Evolutionary conservation across 2,329 filamentous ascomycete genomes (phyloP).

Genomic region (Hypoxylon sp.): DNA sequence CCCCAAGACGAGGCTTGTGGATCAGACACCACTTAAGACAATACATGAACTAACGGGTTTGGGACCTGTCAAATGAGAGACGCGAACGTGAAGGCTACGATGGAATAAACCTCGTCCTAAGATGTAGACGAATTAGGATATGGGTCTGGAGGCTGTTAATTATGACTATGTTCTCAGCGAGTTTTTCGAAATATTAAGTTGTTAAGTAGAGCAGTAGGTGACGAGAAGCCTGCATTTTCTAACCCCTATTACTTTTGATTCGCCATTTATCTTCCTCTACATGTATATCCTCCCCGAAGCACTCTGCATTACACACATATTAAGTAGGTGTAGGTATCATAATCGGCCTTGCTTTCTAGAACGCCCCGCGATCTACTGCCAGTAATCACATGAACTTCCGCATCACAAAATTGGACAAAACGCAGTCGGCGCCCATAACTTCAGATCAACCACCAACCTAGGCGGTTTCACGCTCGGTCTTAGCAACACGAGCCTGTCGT

Average conservation of each 20-base stretch:
- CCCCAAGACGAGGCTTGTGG: not conserved
- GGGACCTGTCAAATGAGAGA: not conserved
- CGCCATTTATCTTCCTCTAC: slow-evolving; percentile 10
- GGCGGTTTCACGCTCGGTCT: slow-evolving; percentile 61
- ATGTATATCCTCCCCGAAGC: slow-evolving; percentile 6
- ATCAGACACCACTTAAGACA: not conserved
- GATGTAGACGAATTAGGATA: not conserved
- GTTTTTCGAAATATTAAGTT: not conserved
- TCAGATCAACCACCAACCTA: slow-evolving; percentile 36
- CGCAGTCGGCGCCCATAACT: not conserved
- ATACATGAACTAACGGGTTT: not conserved
- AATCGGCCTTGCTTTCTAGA: slow-evolving; percentile 8
- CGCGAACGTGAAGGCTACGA: not conserved
- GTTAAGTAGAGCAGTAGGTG: not conserved
- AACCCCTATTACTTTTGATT: slow-evolving; percentile 5
- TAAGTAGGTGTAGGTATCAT: slow-evolving; percentile 32
- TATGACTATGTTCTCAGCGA: not conserved
- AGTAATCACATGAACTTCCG: slow-evolving; percentile 9
- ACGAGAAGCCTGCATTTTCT: slow-evolving; percentile 2
- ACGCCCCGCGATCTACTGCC: slow-evolving; percentile 15
- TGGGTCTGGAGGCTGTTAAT: not conserved
- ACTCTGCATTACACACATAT: slow-evolving; percentile 11
- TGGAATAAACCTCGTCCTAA: not conserved
- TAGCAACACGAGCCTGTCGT: slow-evolving; percentile 65
- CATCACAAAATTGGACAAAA: slow-evolving; percentile 13